A percentile compares a stretch with the other conserved stretches of the same genome.
Conservation (phyloP, 2,329 filamentous ascomycete species). For the Talaromyces sp. region DNA sequence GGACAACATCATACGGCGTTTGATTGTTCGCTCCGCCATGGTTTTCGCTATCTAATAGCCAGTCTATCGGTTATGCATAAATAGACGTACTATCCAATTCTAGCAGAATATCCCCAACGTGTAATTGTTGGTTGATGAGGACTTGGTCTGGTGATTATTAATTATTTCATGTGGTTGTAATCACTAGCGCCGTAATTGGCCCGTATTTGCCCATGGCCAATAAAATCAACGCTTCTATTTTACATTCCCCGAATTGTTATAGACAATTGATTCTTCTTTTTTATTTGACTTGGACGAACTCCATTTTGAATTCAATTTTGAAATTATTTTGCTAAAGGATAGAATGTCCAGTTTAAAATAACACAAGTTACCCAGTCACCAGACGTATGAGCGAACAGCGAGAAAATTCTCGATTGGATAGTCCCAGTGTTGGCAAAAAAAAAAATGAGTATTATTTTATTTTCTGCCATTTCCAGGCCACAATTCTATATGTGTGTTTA, state of each 20-base stretch:
- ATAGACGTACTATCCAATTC: background rate
- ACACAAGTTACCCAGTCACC: background rate
- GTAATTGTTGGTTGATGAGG: background rate
- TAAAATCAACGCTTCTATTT: too few species aligned
- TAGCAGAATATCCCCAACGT: background rate
- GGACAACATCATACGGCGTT: conserved; percentile 6
- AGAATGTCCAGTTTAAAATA: background rate
- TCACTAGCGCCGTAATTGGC: background rate
- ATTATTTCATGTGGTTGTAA: background rate
- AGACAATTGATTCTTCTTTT: background rate
- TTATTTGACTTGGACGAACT: too few species aligned
- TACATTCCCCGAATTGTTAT: too few species aligned
- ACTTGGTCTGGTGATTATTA: background rate
- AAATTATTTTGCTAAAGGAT: background rate
- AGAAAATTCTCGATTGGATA: background rate
- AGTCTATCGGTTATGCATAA: background rate
- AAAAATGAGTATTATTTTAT: too few species aligned
- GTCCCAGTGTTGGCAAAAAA: too few species aligned
- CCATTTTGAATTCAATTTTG: background rate
- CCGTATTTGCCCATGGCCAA: too few species aligned
- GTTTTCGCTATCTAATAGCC: background rate
- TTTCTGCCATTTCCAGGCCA: too few species aligned
- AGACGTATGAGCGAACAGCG: background rate
- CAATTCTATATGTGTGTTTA: too few species aligned
- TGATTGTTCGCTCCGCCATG: background rate